Evolutionary conservation across 1,284 basidiomycete genomes (phyloP).

Genomic region (Omphalotus olearius): DNA sequence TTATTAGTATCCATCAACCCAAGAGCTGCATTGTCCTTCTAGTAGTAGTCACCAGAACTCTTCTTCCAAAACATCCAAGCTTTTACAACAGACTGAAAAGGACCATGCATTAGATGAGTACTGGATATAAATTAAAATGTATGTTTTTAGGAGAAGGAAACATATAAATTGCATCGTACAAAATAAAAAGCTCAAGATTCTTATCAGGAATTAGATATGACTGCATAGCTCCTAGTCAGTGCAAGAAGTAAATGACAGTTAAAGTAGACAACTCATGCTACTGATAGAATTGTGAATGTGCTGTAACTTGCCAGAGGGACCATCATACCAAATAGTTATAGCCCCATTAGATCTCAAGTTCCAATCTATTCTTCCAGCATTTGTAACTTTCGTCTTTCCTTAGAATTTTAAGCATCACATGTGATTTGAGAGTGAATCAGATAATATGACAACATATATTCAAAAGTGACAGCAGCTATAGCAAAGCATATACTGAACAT

Average conservation of each 20-base stretch:
- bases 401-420: neutral
- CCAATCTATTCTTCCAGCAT: neutral
- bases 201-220: neutral
- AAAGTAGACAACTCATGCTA: neutral
- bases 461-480: neutral
- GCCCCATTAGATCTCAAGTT: neutral
- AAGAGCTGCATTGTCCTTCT: too few relatives aligned
- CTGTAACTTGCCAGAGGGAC: neutral
- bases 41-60: too few relatives aligned
- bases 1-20: too few relatives aligned
- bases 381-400: constrained; percentile 1
- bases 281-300: neutral
- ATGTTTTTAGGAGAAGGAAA: neutral
- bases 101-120: neutral
- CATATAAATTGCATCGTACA: neutral
- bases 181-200: neutral
- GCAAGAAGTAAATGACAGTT: neutral
- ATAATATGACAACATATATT: neutral
- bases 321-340: neutral
- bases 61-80: constrained; percentile 6
- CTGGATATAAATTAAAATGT: too few relatives aligned
- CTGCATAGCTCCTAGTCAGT: neutral
- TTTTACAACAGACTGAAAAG: neutral
- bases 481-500: neutral
- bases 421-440: neutral